Evolutionary conservation across 495 filamentous ascomycete genomes (phyloP).

Genomic region (Penicillium coprophilum): DNA sequence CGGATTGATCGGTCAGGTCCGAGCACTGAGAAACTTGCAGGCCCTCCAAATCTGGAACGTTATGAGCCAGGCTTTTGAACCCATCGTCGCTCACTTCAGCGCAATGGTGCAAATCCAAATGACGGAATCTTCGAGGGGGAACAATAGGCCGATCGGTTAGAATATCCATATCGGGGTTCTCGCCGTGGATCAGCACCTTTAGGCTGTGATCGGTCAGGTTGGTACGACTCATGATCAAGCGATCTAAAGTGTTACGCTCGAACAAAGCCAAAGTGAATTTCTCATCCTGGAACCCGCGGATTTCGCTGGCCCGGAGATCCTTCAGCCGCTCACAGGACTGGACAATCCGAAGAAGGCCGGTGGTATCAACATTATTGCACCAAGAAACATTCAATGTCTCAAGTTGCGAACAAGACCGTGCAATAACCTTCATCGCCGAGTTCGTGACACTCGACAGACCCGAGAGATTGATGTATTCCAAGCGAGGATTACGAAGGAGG

Average conservation of each 20-base stretch:
- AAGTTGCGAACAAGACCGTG: constrained; percentile 75
- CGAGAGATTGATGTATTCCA: constrained; percentile 81
- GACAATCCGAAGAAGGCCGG: constrained; percentile 73
- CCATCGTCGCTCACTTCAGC: constrained; percentile 67
- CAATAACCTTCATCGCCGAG: constrained; percentile 81
- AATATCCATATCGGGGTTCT: constrained; percentile 70
- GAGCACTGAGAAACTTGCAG: constrained; percentile 75
- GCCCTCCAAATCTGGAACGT: constrained; percentile 78
- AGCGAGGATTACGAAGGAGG: constrained; percentile 69
- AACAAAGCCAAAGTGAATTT: constrained; percentile 72
- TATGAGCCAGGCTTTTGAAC: constrained; percentile 63
- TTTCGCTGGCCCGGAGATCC: constrained; percentile 81
- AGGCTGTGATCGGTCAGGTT: constrained; percentile 73
- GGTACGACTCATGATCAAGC: constrained; percentile 74
- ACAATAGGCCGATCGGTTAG: constrained; percentile 74
- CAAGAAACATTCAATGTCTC: constrained; percentile 86
- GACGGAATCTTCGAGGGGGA: constrained; percentile 73
- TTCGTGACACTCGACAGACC: constrained; percentile 80
- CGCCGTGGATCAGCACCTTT: constrained; percentile 68
- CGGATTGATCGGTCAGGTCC: constrained; percentile 67
- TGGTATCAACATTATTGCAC: constrained; percentile 82
- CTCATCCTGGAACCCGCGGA: constrained; percentile 71
- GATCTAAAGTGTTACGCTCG: constrained; percentile 74
- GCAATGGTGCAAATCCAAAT: constrained; percentile 84
- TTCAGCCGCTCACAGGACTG: constrained; percentile 67